These are phyloP conservation scores for Golubevia sp. DNA, from an alignment of 1,284 basidiomycete species.

Conservation along the genomic window DNA sequence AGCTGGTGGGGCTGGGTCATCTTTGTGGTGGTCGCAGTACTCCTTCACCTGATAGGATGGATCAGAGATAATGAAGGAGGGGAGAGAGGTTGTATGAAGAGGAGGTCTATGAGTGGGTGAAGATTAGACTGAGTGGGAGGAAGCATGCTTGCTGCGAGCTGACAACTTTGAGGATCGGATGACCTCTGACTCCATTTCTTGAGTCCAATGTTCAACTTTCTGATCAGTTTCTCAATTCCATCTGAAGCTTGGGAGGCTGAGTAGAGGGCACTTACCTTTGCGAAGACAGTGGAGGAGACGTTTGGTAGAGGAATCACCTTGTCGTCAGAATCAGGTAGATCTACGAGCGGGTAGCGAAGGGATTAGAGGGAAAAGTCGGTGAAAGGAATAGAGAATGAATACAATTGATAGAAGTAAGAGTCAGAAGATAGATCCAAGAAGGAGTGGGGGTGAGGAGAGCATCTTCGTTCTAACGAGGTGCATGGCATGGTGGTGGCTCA, in stretches of 20 bases:
- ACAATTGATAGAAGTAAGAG: too few relatives aligned
- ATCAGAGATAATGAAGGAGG: not conserved
- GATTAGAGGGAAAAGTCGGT: too few relatives aligned
- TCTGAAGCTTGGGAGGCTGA: too few relatives aligned
- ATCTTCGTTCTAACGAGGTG: not conserved
- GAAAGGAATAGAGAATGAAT: too few relatives aligned
- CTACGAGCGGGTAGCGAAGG: conserved; percentile 15
- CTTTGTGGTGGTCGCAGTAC: conserved; percentile 59
- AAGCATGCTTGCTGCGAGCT: too few relatives aligned
- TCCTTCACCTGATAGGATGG: conserved; percentile 42
- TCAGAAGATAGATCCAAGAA: too few relatives aligned
- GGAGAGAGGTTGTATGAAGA: not conserved
- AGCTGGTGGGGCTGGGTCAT: conserved; percentile 46
- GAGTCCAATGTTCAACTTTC: too few relatives aligned
- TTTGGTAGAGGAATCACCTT: conserved; percentile 55
- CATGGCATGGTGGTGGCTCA: too few relatives aligned
- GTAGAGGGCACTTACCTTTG: conserved; percentile 38
- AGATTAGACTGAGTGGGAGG: not conserved
- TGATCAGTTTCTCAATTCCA: too few relatives aligned
- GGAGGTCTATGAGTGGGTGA: not conserved
- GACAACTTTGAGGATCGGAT: too few relatives aligned
- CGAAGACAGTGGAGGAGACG: conserved; percentile 54
- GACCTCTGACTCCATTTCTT: too few relatives aligned
- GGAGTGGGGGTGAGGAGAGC: not conserved
- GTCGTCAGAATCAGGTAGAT: conserved; percentile 36